Base-by-base conservation (phyloP, 306 rosid genomes). In the Quercus ilex region DNA sequence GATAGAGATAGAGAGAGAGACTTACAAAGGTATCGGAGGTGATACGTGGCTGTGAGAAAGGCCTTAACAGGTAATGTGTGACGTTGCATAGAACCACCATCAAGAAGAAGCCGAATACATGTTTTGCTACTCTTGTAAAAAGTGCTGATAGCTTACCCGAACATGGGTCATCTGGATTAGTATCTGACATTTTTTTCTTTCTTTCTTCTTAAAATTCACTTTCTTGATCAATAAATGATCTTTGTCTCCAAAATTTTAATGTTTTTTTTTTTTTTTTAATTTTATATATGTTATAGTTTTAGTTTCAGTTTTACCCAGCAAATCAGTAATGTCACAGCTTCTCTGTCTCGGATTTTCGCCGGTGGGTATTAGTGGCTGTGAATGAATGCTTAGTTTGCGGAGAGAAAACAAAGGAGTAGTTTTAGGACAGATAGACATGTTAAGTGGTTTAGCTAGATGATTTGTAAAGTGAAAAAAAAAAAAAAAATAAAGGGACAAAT, bases 21-120 rank as follows among this genome's bases (percentile, higher is more conserved):
- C 93, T 87, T 85, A 91, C 99, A 59, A 95, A 7, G 46, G 89
- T 87, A 83, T 91, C 97, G 1, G 97, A 81, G 58, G 93, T 79
- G 62, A 91, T 87, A 18, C 93, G 93, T 38, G 97, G 97, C 43
- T 92, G 97, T 51, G 89, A 78, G 80, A 81, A 84, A 5, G 93
- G 97, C 84, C 46, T 88, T 71, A 94, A 71, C 1, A 86, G 25
- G 80, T 28, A 91, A 79, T 94, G 99, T 8, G 84, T 11, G 31
- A 85, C 87, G 51, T 92, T 91, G 87, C 97, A 92, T 5, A 88
- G 69, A 71, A 86, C 67, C 79, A 89, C 92, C 93, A 95, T 87
- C 0, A 73, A 77, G 87, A 92, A 79, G 84, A 90, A 92, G 77
- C 92, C 87, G 5, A 79, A 14, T 12, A 91, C 84, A 46, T 89